Conservation (phyloP, 768 basidiomycete species). For the Leucosporidium scottii region DNA sequence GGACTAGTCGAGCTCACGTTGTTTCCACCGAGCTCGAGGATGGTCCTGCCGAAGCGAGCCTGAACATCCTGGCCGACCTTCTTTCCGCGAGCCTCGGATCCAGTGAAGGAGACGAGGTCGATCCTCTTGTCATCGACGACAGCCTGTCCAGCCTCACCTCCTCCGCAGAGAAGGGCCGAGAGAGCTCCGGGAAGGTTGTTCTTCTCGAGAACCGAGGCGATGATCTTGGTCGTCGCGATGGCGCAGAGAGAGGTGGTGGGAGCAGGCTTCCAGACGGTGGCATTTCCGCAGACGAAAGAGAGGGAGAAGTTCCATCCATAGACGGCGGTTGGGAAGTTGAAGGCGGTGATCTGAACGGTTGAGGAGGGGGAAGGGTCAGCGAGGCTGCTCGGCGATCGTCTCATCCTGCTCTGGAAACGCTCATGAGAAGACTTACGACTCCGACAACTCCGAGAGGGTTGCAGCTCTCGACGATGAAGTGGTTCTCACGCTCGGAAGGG, state of each 20-base stretch:
- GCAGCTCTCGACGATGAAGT: slow-evolving; percentile 55
- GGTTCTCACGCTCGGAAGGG: slow-evolving; percentile 23
- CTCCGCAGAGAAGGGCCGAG: slow-evolving; percentile 75
- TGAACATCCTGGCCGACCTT: slow-evolving; percentile 82
- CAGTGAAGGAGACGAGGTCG: slow-evolving; percentile 90
- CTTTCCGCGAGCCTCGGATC: slow-evolving; percentile 78
- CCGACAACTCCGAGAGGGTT: slow-evolving; percentile 72
- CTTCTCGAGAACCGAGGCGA: slow-evolving; percentile 68
- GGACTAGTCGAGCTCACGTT: slow-evolving; percentile 56
- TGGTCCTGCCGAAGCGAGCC: slow-evolving; percentile 72
- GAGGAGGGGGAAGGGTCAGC: not conserved
- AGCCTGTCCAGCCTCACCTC: slow-evolving; percentile 68
- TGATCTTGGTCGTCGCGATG: slow-evolving; percentile 63
- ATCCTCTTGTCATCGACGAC: slow-evolving; percentile 66
- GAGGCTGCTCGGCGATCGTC: too few species aligned
- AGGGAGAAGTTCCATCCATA: slow-evolving; percentile 73
- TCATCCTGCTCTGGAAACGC: too few species aligned
- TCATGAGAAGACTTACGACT: slow-evolving; percentile 12
- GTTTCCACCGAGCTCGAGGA: slow-evolving; percentile 90
- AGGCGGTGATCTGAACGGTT: slow-evolving; percentile 57
- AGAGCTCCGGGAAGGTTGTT: slow-evolving; percentile 80
- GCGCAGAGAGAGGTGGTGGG: slow-evolving; percentile 66
- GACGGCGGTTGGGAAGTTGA: slow-evolving; percentile 85
- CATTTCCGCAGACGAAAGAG: slow-evolving; percentile 81
- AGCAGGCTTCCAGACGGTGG: slow-evolving; percentile 92